Evolutionary conservation across 164 flowering plant genomes (phyloP).

Genomic region (Litsea cubeba): DNA sequence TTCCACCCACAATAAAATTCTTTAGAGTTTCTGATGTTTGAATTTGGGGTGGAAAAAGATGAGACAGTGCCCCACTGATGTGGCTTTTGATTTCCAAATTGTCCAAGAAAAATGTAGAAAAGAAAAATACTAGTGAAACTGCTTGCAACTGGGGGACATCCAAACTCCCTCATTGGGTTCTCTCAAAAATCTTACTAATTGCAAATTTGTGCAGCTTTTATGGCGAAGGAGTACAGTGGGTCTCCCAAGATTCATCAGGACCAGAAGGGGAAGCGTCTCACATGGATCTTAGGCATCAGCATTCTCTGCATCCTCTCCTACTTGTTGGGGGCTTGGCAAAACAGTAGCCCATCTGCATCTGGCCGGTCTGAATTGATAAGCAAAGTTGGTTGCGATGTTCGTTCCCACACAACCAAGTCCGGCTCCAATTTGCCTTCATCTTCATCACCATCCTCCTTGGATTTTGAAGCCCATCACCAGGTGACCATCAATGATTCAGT

Average conservation of each 20-base stretch:
- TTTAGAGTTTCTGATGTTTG: neutral
- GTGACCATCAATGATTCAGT: slow-evolving; percentile 35
- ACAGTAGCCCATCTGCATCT: slow-evolving; percentile 22
- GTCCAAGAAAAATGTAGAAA: neutral
- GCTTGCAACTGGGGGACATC: neutral
- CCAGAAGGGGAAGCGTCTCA: slow-evolving; percentile 53
- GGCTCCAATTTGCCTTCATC: slow-evolving; percentile 12
- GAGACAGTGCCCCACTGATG: neutral
- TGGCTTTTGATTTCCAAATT: neutral
- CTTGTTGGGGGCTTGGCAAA: slow-evolving; percentile 76
- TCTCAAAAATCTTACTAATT: neutral
- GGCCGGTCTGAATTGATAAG: slow-evolving; percentile 31
- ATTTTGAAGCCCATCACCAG: slow-evolving; percentile 74
- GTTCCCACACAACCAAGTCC: neutral
- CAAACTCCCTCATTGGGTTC: neutral
- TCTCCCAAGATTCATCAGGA: slow-evolving; percentile 76
- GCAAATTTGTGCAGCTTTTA: slow-evolving; percentile 19
- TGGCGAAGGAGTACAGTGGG: slow-evolving; percentile 75
- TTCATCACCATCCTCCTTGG: slow-evolving; percentile 29
- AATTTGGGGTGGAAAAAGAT: neutral
- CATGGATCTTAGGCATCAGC: slow-evolving; percentile 64
- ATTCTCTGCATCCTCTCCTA: slow-evolving; percentile 75
- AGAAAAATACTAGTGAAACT: too few relatives aligned
- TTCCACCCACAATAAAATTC: neutral
- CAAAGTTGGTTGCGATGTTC: slow-evolving; percentile 31